Conservation (phyloP, 2,329 filamentous ascomycete genomes). For the Neocatenulostroma microsporum region DNA sequence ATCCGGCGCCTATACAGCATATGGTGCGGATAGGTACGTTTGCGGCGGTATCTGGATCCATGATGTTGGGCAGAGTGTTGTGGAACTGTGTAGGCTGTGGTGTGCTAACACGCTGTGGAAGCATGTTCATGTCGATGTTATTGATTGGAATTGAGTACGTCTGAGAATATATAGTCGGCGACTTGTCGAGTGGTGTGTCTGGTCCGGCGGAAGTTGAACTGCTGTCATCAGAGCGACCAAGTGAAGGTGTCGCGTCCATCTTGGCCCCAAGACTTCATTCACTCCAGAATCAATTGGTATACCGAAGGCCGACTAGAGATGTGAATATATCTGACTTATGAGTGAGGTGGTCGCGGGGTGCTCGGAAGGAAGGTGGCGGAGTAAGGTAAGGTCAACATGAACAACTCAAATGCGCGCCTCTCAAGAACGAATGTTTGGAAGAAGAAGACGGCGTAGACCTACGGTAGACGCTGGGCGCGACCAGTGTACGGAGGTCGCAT, state of each 20-base stretch:
- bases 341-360: constrained; percentile 1
- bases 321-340: too few species aligned
- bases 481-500: too few species aligned
- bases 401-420: too few species aligned
- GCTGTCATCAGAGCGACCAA: constrained; percentile 13
- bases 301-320: too few species aligned
- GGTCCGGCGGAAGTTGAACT: constrained; percentile 9
- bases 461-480: too few species aligned
- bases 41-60: constrained; percentile 14
- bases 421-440: too few species aligned
- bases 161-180: constrained; percentile 10
- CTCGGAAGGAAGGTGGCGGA: too few species aligned
- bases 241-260: constrained; percentile 11
- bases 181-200: constrained; percentile 13
- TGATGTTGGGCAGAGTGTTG: constrained; percentile 13
- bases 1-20: constrained; percentile 68
- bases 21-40: constrained; percentile 37
- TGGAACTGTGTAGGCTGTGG: constrained; percentile 8
- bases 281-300: too few species aligned
- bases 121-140: constrained; percentile 10
- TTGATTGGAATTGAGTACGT: constrained; percentile 10
- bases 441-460: too few species aligned
- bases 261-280: constrained; percentile 5
- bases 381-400: too few species aligned
- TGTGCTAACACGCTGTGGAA: constrained; percentile 11